Conservation (phyloP, 106 monocot species). For the Xerophyta viscosa region DNA sequence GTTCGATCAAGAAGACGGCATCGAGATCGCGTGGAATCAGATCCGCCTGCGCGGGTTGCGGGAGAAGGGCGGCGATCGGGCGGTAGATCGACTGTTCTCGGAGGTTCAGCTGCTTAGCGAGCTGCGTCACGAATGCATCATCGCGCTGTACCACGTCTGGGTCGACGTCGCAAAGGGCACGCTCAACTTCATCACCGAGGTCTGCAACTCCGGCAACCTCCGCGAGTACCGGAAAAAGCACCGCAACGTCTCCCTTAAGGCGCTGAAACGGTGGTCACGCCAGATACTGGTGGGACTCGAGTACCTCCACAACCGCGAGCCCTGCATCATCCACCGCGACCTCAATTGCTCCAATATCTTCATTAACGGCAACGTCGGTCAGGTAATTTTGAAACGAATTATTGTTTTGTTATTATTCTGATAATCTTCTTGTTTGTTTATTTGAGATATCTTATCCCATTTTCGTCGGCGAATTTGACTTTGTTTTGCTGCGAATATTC, state of each 20-base stretch:
- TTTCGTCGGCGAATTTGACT: no score
- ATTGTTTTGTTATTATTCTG: no score
- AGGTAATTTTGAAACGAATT: no score
- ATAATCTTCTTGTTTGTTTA: no score
- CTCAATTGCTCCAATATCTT: constrained; percentile 91
- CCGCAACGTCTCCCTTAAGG: constrained; percentile 61
- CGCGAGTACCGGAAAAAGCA: constrained; percentile 57
- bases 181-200: constrained; percentile 91
- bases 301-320: constrained; percentile 66
- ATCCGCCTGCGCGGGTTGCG: constrained; percentile 33
- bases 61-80: constrained; percentile 7
- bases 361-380: constrained; percentile 77
- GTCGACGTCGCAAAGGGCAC: constrained; percentile 12
- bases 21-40: constrained; percentile 93
- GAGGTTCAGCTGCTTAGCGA: constrained; percentile 61
- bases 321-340: constrained; percentile 87
- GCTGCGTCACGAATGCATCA: constrained; percentile 57
- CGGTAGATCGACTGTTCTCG: constrained; percentile 41
- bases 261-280: constrained; percentile 78
- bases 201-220: constrained; percentile 73
- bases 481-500: no score
- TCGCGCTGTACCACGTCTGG: constrained; percentile 53
- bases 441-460: no score
- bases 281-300: constrained; percentile 72
- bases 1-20: constrained; percentile 79